phyloP scores from a whole-genome alignment of 164 flowering plant genomes.

The Dillenia suffruticosa region DNA sequence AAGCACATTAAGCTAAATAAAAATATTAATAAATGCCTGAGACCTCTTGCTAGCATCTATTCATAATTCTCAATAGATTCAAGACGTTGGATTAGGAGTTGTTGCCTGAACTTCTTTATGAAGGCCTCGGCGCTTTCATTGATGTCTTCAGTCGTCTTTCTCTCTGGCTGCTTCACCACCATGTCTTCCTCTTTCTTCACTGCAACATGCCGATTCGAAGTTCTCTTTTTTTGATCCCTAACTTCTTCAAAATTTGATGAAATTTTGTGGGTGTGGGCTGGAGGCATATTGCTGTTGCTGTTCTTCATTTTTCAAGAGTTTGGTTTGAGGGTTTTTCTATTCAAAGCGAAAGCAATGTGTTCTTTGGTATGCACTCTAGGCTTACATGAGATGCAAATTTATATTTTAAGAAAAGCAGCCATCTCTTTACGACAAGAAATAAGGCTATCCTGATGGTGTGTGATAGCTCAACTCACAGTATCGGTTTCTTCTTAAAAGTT shows the following conservation, averaged over 20 bases:
- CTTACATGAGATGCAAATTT: no score
- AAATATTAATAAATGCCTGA: not conserved
- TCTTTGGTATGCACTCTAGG: no score
- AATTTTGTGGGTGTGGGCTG: no score
- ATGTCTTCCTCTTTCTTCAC: conserved; percentile 2
- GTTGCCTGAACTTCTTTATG: conserved; percentile 62
- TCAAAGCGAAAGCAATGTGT: no score
- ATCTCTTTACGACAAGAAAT: no score
- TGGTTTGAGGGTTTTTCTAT: no score
- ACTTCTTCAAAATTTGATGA: not conserved
- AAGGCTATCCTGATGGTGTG: no score
- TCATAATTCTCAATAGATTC: conserved; percentile 71
- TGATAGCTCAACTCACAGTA: no score
- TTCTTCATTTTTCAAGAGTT: no score
- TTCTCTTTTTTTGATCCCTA: not conserved
- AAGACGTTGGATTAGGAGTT: conserved; percentile 61
- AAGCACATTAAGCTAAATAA: not conserved
- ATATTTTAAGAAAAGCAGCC: no score
- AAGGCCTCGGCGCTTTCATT: conserved; percentile 67
- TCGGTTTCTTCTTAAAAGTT: no score
- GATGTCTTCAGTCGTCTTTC: conserved; percentile 41
- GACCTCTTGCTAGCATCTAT: conserved; percentile 60
- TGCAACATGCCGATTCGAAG: conserved; percentile 2
- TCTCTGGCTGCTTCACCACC: conserved; percentile 25
- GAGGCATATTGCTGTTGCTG: no score